Conservation (phyloP, 495 filamentous ascomycete species). For the Tetracladium marchalianum region DNA sequence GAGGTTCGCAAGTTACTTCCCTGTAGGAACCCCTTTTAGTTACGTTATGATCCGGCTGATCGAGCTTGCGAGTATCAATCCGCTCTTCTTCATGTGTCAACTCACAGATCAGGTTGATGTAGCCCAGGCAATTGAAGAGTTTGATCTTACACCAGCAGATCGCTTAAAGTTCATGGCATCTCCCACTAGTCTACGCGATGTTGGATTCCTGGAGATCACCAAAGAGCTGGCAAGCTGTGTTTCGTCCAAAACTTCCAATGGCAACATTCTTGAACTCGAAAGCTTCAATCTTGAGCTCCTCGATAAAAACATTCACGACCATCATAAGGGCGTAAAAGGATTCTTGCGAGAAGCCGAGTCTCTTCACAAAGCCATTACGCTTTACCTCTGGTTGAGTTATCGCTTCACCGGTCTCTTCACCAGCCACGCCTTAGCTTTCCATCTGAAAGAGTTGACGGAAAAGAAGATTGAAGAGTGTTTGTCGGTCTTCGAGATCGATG, state of each 20-base stretch:
- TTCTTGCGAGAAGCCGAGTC: slow-evolving; percentile 59
- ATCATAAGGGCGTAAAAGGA: slow-evolving; percentile 24
- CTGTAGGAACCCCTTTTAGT: slow-evolving; percentile 61
- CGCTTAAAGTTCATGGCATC: slow-evolving; percentile 66
- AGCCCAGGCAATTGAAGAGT: slow-evolving; percentile 59
- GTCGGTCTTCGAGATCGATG: slow-evolving; percentile 12
- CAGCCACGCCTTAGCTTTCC: slow-evolving; percentile 63
- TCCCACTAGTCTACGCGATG: slow-evolving; percentile 39
- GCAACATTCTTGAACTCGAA: slow-evolving; percentile 54
- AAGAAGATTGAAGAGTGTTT: slow-evolving; percentile 62
- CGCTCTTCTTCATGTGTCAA: slow-evolving; percentile 64
- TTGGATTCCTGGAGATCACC: slow-evolving; percentile 29
- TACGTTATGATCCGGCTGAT: slow-evolving; percentile 65
- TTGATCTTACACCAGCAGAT: slow-evolving; percentile 56
- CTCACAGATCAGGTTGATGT: slow-evolving; percentile 47
- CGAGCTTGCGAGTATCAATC: slow-evolving; percentile 48
- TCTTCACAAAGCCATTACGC: slow-evolving; percentile 70
- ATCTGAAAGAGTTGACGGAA: slow-evolving; percentile 74
- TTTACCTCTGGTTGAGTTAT: slow-evolving; percentile 81
- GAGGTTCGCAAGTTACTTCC: slow-evolving; percentile 69
- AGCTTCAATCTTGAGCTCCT: slow-evolving; percentile 59
- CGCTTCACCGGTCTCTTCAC: slow-evolving; percentile 69
- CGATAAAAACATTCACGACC: slow-evolving; percentile 29
- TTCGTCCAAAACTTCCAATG: slow-evolving; percentile 44
- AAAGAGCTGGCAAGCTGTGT: slow-evolving; percentile 57